phyloP scores from a whole-genome alignment of 2,329 filamentous ascomycete genomes.

The Pseudopyrenochaeta lycopersici region DNA sequence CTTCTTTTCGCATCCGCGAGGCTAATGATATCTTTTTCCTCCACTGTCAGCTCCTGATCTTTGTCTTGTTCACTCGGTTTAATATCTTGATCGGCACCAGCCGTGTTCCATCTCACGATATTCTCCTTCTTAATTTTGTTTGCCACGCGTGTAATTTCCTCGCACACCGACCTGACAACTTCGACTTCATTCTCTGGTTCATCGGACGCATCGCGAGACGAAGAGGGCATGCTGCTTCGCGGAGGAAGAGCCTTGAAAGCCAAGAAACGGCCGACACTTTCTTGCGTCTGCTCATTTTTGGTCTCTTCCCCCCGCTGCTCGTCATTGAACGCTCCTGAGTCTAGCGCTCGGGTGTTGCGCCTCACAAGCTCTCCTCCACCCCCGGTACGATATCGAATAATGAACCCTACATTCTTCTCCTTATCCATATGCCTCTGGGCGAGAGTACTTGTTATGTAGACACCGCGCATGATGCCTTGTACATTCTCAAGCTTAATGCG shows the following conservation, averaged over 20 bases:
- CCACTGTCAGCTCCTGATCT: slow-evolving; percentile 50
- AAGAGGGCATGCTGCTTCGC: slow-evolving; percentile 49
- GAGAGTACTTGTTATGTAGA: slow-evolving; percentile 90
- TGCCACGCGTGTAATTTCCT: slow-evolving; percentile 77
- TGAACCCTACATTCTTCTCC: slow-evolving; percentile 81
- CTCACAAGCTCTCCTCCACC: slow-evolving; percentile 75
- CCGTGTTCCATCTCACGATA: slow-evolving; percentile 32
- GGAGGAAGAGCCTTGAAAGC: slow-evolving; percentile 67
- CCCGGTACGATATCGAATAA: slow-evolving; percentile 78
- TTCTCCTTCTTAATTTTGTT: slow-evolving; percentile 57
- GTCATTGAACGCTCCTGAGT: slow-evolving; percentile 52
- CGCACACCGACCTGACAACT: slow-evolving; percentile 71
- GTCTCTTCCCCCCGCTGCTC: slow-evolving; percentile 14
- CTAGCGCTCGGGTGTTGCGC: slow-evolving; percentile 84
- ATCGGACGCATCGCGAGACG: slow-evolving; percentile 24
- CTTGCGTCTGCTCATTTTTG: slow-evolving; percentile 28
- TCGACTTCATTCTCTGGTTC: slow-evolving; percentile 59
- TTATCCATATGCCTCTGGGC: slow-evolving; percentile 80
- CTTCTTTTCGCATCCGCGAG: slow-evolving; percentile 85
- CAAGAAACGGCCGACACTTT: slow-evolving; percentile 49
- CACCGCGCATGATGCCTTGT: slow-evolving; percentile 76
- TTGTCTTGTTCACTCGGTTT: slow-evolving; percentile 51
- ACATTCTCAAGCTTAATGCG: slow-evolving; percentile 80
- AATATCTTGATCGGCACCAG: not conserved
- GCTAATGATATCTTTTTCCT: slow-evolving; percentile 78